A percentile compares a stretch with the other conserved stretches of the same genome.
These are phyloP conservation scores for Wickerhamiella domercqiae DNA, from an alignment of 805 yeast genomes.

Conservation along the genomic window DNA sequence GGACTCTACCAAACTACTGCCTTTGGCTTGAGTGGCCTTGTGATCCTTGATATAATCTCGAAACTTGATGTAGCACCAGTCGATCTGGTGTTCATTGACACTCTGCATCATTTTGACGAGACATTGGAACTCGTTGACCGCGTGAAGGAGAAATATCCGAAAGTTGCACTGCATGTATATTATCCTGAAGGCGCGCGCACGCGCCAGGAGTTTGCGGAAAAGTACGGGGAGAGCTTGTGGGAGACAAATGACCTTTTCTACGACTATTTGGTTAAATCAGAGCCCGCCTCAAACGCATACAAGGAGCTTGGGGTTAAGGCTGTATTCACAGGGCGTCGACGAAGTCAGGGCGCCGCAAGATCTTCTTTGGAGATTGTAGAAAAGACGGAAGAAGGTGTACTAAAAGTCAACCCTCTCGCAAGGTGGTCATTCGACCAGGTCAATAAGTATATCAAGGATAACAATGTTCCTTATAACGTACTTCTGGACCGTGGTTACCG, in stretches of 20 bases:
- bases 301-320: constrained; percentile 57
- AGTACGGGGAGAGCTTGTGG: constrained; percentile 72
- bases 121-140: constrained; percentile 57
- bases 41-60: constrained; percentile 67
- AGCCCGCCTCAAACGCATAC: constrained; percentile 81
- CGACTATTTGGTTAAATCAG: constrained; percentile 81
- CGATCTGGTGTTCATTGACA: constrained; percentile 75
- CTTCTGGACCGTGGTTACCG: constrained; percentile 75
- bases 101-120: constrained; percentile 90
- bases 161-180: constrained; percentile 43
- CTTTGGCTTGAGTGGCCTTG: constrained; percentile 84
- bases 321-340: constrained; percentile 82
- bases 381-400: constrained; percentile 43
- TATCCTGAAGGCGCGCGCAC: constrained; percentile 43
- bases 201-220: constrained; percentile 46
- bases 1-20: constrained; percentile 82
- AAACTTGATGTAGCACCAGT: constrained; percentile 35
- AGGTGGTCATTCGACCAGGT: constrained; percentile 70
- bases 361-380: constrained; percentile 60
- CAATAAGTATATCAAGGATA: constrained; percentile 45
- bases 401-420: constrained; percentile 81
- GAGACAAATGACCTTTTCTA: constrained; percentile 64
- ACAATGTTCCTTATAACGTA: constrained; percentile 74
- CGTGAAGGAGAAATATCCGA: constrained; percentile 42
- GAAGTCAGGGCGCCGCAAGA: constrained; percentile 80